Evolutionary conservation across 805 yeast genomes (phyloP).

Genomic region (Hemisphaericaspora nanyangensis): DNA sequence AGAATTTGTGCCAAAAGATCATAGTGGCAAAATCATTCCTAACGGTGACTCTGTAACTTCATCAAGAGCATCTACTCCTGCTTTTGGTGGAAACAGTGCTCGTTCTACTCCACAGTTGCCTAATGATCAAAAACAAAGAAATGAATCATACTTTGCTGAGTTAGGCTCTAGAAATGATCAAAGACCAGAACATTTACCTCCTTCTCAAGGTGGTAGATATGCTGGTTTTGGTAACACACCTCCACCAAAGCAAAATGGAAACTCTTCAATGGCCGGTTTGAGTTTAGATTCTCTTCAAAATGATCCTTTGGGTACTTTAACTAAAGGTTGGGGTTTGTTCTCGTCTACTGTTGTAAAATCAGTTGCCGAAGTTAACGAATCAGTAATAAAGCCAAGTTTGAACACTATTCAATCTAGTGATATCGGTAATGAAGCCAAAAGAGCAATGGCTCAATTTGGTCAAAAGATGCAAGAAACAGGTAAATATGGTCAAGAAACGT

Average conservation of each 20-base stretch:
- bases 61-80: conserved; percentile 7
- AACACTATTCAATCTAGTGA: conserved; percentile 76
- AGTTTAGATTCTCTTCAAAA: conserved; percentile 65
- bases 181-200: conserved; percentile 78
- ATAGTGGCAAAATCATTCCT: conserved; percentile 44
- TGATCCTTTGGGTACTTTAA: conserved; percentile 88
- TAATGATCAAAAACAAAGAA: conserved; percentile 48
- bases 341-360: conserved; percentile 82
- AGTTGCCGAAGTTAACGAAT: conserved; percentile 78
- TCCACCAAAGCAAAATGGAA: conserved; percentile 32
- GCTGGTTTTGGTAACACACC: conserved; percentile 89
- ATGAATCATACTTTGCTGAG: conserved; percentile 78
- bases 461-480: conserved; percentile 90
- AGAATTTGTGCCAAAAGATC: conserved; percentile 65
- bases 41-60: conserved; percentile 11
- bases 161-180: conserved; percentile 69
- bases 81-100: conserved; percentile 28
- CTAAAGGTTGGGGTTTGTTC: conserved; percentile 93
- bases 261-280: conserved; percentile 50
- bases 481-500: conserved; percentile 66
- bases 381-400: conserved; percentile 88
- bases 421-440: conserved; percentile 71
- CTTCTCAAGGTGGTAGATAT: conserved; percentile 91
- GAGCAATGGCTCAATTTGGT: conserved; percentile 97
- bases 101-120: conserved; percentile 35